Base-by-base conservation (phyloP, 306 rosid species). In the Gillenia trifoliata region DNA sequence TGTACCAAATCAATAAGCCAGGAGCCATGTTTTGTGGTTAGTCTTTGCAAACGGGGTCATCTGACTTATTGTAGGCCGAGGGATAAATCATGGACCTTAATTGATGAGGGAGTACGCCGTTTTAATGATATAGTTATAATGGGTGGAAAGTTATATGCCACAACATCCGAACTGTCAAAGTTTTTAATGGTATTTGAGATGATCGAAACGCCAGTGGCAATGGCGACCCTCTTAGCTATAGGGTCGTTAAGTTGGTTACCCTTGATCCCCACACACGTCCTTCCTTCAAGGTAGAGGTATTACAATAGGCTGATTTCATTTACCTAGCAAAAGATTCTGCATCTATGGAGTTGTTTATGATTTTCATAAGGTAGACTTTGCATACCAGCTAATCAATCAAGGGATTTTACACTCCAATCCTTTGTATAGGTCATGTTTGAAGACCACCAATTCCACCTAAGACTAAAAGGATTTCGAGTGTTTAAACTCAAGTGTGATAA, bases 331-430 rank as follows among this genome's bases (percentile, higher is more conserved):
- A 47, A 26, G 40, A 45, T 68, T 45, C 16, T 43, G 7, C 57
- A 28, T 15, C 31, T 29, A 68, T 3, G 13, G 52, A 45, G 25
- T 26, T 68, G 72, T 45, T 68, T 26, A 16, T 68, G 59, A 45
- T 68, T 20, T 45, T 43, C 57, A 36, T 43, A 19, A 22, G 7
- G n/a, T 25, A 11, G 3, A 11, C 11, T 68, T 17, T 3, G 72
- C 25, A 23, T 23, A 10, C 52, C 11, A 2, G 25, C 63, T 57
- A 16, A 0, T 17, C 6, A 36, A 36, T 2, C 6, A 8, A 7
- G 0, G 2, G 0, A 10, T 2, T 36, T 36, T 8, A 7, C 10
- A 16, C 0, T 26, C 12, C 8, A 1, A 19, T 26, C 25, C 34
- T 67, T 67, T 33, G 38, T 17, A 13, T 43, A 4, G 2, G n/a